Percentiles rank a stretch among this genome's conserved stretches.
These are phyloP conservation scores for Miscanthus sacchariflorus DNA, from an alignment of 202 grass and related monocot genomes.

Conservation along the genomic window DNA sequence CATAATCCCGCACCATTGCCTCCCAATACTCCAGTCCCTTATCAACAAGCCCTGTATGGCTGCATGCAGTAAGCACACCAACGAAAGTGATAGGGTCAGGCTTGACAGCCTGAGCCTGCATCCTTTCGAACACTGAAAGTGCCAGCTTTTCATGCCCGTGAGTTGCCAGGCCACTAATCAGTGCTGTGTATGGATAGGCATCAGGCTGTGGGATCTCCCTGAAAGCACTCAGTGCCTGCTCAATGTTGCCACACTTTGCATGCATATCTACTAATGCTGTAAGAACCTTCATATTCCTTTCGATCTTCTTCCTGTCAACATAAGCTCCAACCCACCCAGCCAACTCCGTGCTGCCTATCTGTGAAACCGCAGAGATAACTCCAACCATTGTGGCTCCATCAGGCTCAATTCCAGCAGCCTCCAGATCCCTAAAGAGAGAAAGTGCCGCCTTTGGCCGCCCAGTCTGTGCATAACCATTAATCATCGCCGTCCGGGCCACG, in stretches of 20 bases:
- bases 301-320: conserved; percentile 60
- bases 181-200: conserved; percentile 74
- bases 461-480: conserved; percentile 69
- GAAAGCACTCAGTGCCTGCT: conserved; percentile 60
- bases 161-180: conserved; percentile 75
- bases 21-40: conserved; percentile 69
- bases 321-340: conserved; percentile 57
- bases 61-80: conserved; percentile 78
- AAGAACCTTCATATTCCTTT: conserved; percentile 74
- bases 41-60: conserved; percentile 70
- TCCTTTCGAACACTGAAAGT: conserved; percentile 68
- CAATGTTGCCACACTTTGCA: conserved; percentile 74
- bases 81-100: conserved; percentile 82
- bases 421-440: conserved; percentile 51
- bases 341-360: conserved; percentile 61
- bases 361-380: conserved; percentile 65
- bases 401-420: conserved; percentile 52
- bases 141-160: conserved; percentile 70
- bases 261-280: conserved; percentile 84
- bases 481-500: conserved; percentile 67
- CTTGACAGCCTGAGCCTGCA: conserved; percentile 55
- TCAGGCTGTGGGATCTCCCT: conserved; percentile 66
- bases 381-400: conserved; percentile 75
- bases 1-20: conserved; percentile 64
- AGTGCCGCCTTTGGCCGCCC: conserved; percentile 57